Base-by-base conservation (phyloP, 2,329 filamentous ascomycete species). In the Verticillium dahliae region DNA sequence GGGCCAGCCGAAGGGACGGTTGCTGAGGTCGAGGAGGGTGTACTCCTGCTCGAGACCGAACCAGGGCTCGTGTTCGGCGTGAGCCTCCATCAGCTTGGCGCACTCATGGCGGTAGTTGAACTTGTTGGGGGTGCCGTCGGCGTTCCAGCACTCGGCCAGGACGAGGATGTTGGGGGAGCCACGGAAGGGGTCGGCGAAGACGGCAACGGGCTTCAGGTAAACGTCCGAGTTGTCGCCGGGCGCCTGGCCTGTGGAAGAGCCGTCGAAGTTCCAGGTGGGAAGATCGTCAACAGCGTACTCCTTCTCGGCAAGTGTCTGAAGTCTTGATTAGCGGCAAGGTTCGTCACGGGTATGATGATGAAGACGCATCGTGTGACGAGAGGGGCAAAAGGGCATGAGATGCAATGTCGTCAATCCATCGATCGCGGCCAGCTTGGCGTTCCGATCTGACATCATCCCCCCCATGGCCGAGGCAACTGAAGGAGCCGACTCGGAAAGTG, bases 21-120 rank as follows among this genome's bases (percentile, higher is more conserved):
- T 90, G 69, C 89, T 86, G 69, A 87, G 80, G 73, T 94, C 93
- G 69, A 56, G 72, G 10, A 78, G 70, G 9, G 76, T 98, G 85
- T 98, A 98, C 79, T 98, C 94, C 76, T 98, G 94, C 77, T 97
- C 94, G 27, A 99, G 88, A 80, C 95, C 95, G 79, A 98, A 99
- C 95, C 94, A 98, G 73, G 95, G 93, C 75, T 90, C 84, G 72
- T 94, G 89, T 62, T 87, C 82, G 75, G 88, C 88, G 78, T 97
- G 88, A 66, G 88, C 85, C 77, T 95, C 87, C 91, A 98, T 96
- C 71, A 97, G 83, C 78, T 95, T 90, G 74, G 86, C 86, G 72
- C 89, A 90, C 73, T 98, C 94, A 76, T 97, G 90, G 69, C 95
- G 91, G 88, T 89, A 91, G 90, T 99, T 99, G 90, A 86, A 98